Percentiles rank a stretch among this genome's conserved stretches.
phyloP scores from a whole-genome alignment of 2,329 filamentous ascomycete genomes.

The Neophaeococcomyces mojaviensis region DNA sequence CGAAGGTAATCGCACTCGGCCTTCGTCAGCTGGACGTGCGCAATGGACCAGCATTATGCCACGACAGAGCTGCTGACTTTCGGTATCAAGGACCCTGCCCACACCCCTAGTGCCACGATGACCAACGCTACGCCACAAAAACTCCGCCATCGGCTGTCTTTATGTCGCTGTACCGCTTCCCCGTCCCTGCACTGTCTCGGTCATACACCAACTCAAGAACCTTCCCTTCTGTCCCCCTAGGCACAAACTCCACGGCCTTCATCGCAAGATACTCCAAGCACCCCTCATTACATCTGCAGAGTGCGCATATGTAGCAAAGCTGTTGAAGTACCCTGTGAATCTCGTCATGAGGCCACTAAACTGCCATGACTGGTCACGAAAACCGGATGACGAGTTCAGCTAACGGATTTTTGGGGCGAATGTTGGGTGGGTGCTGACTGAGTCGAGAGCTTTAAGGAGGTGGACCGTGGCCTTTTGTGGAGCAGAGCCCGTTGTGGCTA shows the following conservation, averaged over 20 bases:
- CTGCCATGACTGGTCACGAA: conserved; percentile 38
- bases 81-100: conserved; percentile 42
- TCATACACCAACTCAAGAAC: conserved; percentile 31
- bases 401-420: conserved; percentile 27
- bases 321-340: conserved; percentile 55
- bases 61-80: conserved; percentile 44
- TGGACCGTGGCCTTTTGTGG: conserved; percentile 24
- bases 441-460: conserved; percentile 27
- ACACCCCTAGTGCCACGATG: conserved; percentile 48
- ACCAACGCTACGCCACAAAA: conserved; percentile 34
- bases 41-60: conserved; percentile 53
- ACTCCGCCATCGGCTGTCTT: conserved; percentile 31
- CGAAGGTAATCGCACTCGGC: conserved; percentile 48
- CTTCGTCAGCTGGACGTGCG: conserved; percentile 50
- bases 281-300: conserved; percentile 44
- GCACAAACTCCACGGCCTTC: conserved; percentile 43
- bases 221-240: conserved; percentile 32
- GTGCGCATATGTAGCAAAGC: conserved; percentile 48
- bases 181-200: conserved; percentile 36
- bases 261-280: conserved; percentile 44
- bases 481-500: conserved; percentile 33
- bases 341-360: conserved; percentile 42
- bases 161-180: conserved; percentile 27
- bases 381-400: conserved; percentile 39
- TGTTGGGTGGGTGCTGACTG: conserved; percentile 31